Conservation (phyloP, 139 green algal genomes). For the Chlorella ohadii region DNA sequence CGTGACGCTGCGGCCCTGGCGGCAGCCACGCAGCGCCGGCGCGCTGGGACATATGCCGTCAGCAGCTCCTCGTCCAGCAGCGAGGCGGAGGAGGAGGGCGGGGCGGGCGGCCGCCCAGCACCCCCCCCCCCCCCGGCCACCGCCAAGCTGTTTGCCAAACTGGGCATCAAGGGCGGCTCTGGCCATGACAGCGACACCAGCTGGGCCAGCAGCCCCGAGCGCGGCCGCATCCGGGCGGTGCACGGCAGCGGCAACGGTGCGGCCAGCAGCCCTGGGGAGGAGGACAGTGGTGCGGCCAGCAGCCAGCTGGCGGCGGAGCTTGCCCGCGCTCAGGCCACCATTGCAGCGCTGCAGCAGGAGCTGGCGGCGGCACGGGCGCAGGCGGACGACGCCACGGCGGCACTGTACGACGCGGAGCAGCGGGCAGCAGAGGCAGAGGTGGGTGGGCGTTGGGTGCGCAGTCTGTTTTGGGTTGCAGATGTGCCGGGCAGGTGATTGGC, state of each 20-base stretch:
- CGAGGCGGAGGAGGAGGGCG: constrained; percentile 5
- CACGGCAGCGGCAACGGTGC: no score
- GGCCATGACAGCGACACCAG: constrained; percentile 33
- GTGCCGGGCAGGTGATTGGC: no score
- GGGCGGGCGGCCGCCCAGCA: background rate
- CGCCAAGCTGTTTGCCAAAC: constrained; percentile 36
- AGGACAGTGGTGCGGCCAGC: background rate
- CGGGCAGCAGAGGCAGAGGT: no score
- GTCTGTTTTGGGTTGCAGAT: no score
- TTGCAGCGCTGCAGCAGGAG: constrained; percentile 31
- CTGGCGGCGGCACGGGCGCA: constrained; percentile 30
- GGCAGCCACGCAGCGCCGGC: background rate
- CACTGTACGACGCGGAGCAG: background rate
- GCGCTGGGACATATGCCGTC: background rate
- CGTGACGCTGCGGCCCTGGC: background rate
- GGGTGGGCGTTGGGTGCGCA: no score
- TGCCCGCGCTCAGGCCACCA: background rate
- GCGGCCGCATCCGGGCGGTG: background rate
- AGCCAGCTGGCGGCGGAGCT: background rate
- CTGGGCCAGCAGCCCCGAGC: constrained; percentile 31
- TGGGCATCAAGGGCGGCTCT: constrained; percentile 16
- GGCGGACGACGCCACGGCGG: constrained; percentile 9
- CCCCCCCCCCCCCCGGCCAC: constrained; percentile 9
- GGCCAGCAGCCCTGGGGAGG: background rate
- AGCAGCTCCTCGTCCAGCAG: constrained; percentile 23